Conservation (phyloP, 2,329 filamentous ascomycete genomes). For the Pyricularia sp. region DNA sequence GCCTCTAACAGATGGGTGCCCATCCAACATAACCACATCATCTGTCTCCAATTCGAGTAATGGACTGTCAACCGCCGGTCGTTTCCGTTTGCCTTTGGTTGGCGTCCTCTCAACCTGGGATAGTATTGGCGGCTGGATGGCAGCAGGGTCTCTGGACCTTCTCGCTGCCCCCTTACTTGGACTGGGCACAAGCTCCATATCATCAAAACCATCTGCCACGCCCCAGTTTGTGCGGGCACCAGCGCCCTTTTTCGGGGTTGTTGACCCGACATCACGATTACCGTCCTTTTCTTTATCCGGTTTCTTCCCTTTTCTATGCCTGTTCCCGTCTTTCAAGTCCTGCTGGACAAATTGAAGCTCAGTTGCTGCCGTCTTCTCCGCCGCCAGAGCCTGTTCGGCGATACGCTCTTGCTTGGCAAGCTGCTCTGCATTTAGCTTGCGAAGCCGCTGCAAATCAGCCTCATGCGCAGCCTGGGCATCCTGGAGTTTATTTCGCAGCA, state of each 20-base stretch:
- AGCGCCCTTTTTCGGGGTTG: conserved; percentile 41
- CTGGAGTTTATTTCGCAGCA: conserved; percentile 58
- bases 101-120: conserved; percentile 44
- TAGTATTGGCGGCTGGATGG: conserved; percentile 23
- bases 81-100: conserved; percentile 58
- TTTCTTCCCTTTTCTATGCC: background rate
- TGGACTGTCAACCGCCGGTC: conserved; percentile 52
- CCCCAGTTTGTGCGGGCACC: conserved; percentile 33
- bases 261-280: conserved; percentile 14
- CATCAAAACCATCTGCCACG: conserved; percentile 66
- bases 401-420: conserved; percentile 49
- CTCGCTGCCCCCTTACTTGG: conserved; percentile 35
- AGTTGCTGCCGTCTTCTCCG: conserved; percentile 51
- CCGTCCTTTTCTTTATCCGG: conserved; percentile 26
- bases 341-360: conserved; percentile 62
- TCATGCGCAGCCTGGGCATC: conserved; percentile 50
- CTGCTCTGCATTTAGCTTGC: conserved; percentile 51
- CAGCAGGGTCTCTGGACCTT: conserved; percentile 22
- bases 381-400: conserved; percentile 50
- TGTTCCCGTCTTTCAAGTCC: conserved; percentile 48
- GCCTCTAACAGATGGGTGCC: conserved; percentile 9
- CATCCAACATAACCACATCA: conserved; percentile 24
- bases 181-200: conserved; percentile 42
- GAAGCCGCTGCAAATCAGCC: conserved; percentile 45
- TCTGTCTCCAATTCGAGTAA: conserved; percentile 43